These are phyloP conservation scores for Trichoderma koningiopsis DNA, from an alignment of 2,329 filamentous ascomycete genomes.

Conservation along the genomic window DNA sequence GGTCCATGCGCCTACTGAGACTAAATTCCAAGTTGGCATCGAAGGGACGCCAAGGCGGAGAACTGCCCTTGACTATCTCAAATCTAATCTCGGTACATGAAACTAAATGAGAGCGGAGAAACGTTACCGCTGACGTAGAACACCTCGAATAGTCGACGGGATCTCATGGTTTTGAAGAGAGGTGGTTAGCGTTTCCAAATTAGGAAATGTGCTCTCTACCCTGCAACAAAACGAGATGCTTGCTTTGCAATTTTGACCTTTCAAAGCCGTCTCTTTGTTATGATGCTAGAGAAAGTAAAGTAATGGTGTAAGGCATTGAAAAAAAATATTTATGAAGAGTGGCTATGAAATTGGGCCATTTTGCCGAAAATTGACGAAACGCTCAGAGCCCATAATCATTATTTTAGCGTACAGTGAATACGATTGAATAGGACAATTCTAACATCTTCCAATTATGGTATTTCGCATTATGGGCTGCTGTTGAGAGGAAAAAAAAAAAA, in stretches of 20 bases:
- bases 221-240: background rate
- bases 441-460: no score
- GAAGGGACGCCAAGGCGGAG: background rate
- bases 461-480: background rate
- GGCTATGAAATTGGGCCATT: background rate
- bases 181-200: background rate
- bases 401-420: no score
- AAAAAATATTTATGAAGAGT: no score
- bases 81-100: background rate
- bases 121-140: conserved; percentile 6
- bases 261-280: no score
- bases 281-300: no score
- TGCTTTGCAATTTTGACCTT: background rate
- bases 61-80: background rate
- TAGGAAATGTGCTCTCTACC: background rate
- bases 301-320: no score
- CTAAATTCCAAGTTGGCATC: background rate
- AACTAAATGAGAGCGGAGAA: background rate
- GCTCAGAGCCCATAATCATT: no score
- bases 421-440: no score
- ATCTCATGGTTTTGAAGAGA: background rate
- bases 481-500: no score
- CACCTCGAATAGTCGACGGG: background rate
- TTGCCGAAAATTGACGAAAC: background rate
- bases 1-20: background rate